phyloP scores from a whole-genome alignment of 352 stramenopile species.

The Globisporangium splendens region DNA sequence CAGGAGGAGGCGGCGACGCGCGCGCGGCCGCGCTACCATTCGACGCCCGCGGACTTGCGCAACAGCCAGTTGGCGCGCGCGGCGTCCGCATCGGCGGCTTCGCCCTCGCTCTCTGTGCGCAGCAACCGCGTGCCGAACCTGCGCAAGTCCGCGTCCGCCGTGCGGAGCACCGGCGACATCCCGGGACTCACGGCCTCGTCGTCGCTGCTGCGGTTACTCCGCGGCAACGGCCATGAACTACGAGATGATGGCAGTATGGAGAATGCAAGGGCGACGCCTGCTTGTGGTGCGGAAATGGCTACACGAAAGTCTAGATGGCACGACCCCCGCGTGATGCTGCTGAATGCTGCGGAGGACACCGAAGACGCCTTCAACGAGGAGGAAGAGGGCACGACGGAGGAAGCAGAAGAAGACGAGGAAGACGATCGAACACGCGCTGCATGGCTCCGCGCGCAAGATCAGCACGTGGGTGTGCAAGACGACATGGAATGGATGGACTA shows the following conservation, averaged over 20 bases:
- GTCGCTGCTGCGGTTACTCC: constrained; percentile 1
- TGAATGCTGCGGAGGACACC: constrained; percentile 4
- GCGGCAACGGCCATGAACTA: not conserved
- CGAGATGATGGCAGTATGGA: too few species aligned
- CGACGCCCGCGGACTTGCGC: constrained; percentile 12
- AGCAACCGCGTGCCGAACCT: constrained; percentile 14
- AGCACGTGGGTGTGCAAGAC: not conserved
- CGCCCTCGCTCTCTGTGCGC: not conserved
- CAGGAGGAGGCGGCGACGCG: constrained; percentile 18
- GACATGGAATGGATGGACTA: too few species aligned
- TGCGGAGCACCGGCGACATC: constrained; percentile 12
- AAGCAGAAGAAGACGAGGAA: not conserved
- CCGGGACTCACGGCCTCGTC: constrained; percentile 1
- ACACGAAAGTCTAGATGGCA: not conserved
- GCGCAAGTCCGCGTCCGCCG: constrained; percentile 2
- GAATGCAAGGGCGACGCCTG: too few species aligned
- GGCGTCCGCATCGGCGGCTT: not conserved
- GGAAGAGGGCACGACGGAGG: not conserved
- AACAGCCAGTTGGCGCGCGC: not conserved
- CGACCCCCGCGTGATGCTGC: not conserved
- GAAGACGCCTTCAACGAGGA: not conserved
- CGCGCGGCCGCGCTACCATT: constrained; percentile 17
- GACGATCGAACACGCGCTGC: constrained; percentile 1
- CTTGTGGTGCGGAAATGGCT: too few species aligned
- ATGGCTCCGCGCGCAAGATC: constrained; percentile 6